A percentile compares a stretch with the other conserved stretches of the same genome.
These are phyloP conservation scores for Fusarium caatingaense DNA, from an alignment of 2,329 filamentous ascomycete species.

Conservation along the genomic window DNA sequence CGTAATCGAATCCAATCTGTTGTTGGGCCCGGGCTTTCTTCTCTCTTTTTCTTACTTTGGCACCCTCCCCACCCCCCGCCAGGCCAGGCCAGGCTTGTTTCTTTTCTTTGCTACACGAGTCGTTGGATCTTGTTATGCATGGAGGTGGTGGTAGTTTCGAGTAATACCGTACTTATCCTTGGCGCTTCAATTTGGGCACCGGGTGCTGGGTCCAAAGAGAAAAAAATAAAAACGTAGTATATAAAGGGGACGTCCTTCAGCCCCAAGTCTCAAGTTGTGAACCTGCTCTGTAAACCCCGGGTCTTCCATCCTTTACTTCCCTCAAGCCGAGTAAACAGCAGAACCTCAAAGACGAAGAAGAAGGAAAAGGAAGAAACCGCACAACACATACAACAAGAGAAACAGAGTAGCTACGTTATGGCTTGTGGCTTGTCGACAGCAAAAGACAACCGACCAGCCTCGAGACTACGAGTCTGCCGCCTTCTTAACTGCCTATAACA, in stretches of 20 bases:
- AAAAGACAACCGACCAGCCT: conserved; percentile 43
- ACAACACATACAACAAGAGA: conserved; percentile 12
- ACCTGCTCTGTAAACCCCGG: conserved; percentile 20
- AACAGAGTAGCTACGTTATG: conserved; percentile 41
- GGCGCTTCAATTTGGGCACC: conserved; percentile 25
- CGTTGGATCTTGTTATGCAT: conserved; percentile 30
- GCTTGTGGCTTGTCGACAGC: conserved; percentile 43
- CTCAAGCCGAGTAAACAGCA: conserved; percentile 6
- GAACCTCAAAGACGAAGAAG: conserved; percentile 8
- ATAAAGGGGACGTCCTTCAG: conserved; percentile 35
- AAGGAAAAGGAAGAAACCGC: conserved; percentile 17
- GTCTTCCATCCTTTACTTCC: conserved; percentile 2
- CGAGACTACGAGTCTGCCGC: conserved; percentile 45
- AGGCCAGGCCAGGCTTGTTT: neutral
- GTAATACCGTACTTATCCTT: conserved; percentile 15
- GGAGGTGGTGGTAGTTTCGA: conserved; percentile 25
- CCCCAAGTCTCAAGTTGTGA: conserved; percentile 18
- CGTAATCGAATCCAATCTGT: conserved; percentile 17
- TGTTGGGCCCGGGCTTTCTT: conserved; percentile 19
- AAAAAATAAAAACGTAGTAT: conserved; percentile 21
- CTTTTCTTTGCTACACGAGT: conserved; percentile 17
- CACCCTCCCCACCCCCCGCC: conserved; percentile 26
- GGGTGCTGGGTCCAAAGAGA: conserved; percentile 6
- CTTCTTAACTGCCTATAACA: conserved; percentile 45
- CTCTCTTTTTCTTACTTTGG: conserved; percentile 27